Evolutionary conservation across 2,329 filamentous ascomycete species (phyloP).

Genomic region (Epichloe bromicola): DNA sequence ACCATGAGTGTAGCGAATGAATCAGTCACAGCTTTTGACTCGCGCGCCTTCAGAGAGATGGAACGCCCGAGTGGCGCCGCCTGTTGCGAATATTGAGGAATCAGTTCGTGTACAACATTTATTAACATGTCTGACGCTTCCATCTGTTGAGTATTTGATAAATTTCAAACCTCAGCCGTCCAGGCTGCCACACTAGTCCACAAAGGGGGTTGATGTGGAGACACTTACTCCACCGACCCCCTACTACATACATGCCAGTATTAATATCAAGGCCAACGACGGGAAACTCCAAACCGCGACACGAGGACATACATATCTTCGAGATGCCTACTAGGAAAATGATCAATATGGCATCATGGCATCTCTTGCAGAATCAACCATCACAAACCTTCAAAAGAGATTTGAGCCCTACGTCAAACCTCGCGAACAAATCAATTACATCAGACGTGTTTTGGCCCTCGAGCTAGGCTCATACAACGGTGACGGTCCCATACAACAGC

Average conservation of each 20-base stretch:
- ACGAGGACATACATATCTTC: not conserved
- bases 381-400: conserved; percentile 25
- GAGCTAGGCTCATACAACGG: conserved; percentile 37
- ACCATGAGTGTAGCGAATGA: conserved; percentile 20
- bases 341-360: conserved; percentile 13
- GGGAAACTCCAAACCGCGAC: not conserved
- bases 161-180: conserved; percentile 22
- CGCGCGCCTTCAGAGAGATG: conserved; percentile 6
- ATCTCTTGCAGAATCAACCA: conserved; percentile 17
- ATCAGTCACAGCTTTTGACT: conserved; percentile 5
- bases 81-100: conserved; percentile 13
- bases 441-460: conserved; percentile 40
- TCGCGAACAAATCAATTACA: conserved; percentile 42
- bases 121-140: not conserved
- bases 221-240: too few species aligned
- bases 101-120: conserved; percentile 5
- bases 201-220: not conserved
- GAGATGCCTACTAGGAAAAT: not conserved
- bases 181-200: conserved; percentile 7
- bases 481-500: conserved; percentile 27
- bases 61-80: conserved; percentile 10
- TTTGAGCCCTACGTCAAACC: conserved; percentile 42
- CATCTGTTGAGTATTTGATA: conserved; percentile 10
- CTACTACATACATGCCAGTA: not conserved
- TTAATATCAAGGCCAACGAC: not conserved